These are phyloP conservation scores for Phellinidium pouzarii DNA, from an alignment of 1,284 basidiomycete species.

Conservation along the genomic window DNA sequence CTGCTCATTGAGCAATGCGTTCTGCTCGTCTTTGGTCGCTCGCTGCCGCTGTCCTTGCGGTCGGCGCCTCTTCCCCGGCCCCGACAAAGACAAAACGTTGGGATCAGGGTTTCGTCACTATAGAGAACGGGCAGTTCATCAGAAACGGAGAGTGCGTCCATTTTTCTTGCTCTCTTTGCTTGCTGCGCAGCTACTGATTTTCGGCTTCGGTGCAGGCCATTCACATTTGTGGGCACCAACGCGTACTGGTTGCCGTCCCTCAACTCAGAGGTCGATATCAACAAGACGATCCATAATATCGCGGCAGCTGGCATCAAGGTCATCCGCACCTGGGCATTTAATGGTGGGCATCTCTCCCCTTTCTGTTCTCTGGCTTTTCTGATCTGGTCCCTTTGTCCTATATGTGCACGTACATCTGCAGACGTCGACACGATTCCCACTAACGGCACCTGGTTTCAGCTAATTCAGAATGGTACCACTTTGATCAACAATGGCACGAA, in stretches of 20 bases:
- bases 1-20: slow-evolving; percentile 7
- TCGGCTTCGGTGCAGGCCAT: slow-evolving; percentile 33
- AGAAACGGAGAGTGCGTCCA: slow-evolving; percentile 43
- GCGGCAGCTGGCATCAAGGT: slow-evolving; percentile 27
- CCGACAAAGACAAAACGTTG: slow-evolving; percentile 20
- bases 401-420: no score
- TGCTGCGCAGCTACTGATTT: background rate
- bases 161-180: background rate
- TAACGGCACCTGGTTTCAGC: slow-evolving; percentile 24
- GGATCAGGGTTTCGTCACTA: slow-evolving; percentile 34
- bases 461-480: slow-evolving; percentile 26
- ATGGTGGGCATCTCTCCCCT: slow-evolving; percentile 19
- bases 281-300: slow-evolving; percentile 24
- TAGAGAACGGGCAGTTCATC: slow-evolving; percentile 37
- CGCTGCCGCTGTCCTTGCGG: background rate
- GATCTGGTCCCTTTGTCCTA: background rate
- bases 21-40: background rate
- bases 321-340: slow-evolving; percentile 29
- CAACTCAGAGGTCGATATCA: slow-evolving; percentile 26
- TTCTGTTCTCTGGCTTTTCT: slow-evolving; percentile 2
- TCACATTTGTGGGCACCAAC: slow-evolving; percentile 57
- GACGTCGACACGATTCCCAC: slow-evolving; percentile 23
- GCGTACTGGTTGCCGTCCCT: slow-evolving; percentile 37
- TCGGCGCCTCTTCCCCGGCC: slow-evolving; percentile 18
- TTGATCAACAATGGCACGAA: slow-evolving; percentile 28